Percentiles rank a stretch among this genome's conserved stretches.
Evolutionary conservation across 352 stramenopile species (phyloP).

Genomic region (Phytopythium boreale): DNA sequence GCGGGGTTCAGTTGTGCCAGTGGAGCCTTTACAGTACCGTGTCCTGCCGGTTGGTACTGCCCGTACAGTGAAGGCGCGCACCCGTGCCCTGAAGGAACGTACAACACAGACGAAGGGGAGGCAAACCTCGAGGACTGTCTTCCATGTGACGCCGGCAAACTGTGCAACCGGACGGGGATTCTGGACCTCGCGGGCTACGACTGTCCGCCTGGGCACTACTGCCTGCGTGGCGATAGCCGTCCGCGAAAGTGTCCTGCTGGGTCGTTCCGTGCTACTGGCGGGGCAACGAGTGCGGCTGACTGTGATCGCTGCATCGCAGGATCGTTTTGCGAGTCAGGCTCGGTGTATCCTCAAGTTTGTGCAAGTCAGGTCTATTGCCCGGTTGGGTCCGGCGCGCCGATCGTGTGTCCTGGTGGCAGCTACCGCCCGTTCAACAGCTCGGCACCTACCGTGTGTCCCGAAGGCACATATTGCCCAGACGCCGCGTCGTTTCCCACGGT

Average conservation of each 20-base stretch:
- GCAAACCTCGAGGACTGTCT: constrained; percentile 47
- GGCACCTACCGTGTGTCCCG: constrained; percentile 44
- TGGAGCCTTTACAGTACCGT: constrained; percentile 58
- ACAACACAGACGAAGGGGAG: constrained; percentile 41
- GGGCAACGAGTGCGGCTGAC: constrained; percentile 34
- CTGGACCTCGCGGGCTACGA: constrained; percentile 50
- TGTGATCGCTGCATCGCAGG: constrained; percentile 53
- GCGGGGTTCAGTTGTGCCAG: constrained; percentile 84
- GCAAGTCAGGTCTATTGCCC: constrained; percentile 59
- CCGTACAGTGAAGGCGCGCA: constrained; percentile 37
- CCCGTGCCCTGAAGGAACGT: constrained; percentile 57
- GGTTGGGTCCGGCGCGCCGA: constrained; percentile 36
- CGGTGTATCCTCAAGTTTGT: constrained; percentile 50
- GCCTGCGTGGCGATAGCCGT: constrained; percentile 32
- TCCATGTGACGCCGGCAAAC: constrained; percentile 56
- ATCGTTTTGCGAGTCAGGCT: constrained; percentile 52
- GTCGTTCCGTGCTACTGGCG: constrained; percentile 29
- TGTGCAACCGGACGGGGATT: constrained; percentile 73
- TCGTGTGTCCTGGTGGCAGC: constrained; percentile 53
- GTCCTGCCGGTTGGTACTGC: constrained; percentile 63
- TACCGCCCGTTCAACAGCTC: constrained; percentile 82
- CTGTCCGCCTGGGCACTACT: constrained; percentile 78
- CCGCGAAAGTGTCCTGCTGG: constrained; percentile 46
- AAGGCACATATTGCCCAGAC: constrained; percentile 74
- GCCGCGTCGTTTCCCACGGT: constrained; percentile 22